Evolutionary conservation across 495 filamentous ascomycete species (phyloP).

Genomic region (Xylaria castorea): DNA sequence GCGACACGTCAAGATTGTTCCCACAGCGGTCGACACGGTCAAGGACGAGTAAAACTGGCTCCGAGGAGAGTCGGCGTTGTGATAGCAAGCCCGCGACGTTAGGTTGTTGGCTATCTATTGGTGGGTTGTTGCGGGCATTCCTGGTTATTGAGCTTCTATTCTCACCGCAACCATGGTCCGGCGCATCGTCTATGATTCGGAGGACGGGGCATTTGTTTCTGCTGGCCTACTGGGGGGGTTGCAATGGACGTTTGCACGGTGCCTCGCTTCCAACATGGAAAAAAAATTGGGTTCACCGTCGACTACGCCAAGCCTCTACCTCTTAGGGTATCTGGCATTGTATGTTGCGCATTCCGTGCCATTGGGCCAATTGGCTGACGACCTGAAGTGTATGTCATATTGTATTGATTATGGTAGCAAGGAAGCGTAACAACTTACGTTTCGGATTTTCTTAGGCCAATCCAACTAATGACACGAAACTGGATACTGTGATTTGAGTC

Average conservation of each 20-base stretch:
- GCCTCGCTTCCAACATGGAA: neutral
- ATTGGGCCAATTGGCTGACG: neutral
- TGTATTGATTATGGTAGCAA: slow-evolving; percentile 1
- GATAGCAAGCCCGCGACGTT: neutral
- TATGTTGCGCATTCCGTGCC: neutral
- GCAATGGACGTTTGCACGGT: neutral
- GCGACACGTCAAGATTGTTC: slow-evolving; percentile 59
- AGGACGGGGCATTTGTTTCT: neutral
- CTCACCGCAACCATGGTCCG: slow-evolving; percentile 4
- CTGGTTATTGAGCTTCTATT: slow-evolving; percentile 3
- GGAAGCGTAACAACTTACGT: neutral
- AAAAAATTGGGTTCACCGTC: neutral
- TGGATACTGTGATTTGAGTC: neutral
- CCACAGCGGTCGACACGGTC: slow-evolving; percentile 8
- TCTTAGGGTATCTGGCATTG: neutral
- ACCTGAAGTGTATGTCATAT: neutral
- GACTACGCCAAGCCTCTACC: neutral
- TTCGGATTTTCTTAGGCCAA: neutral
- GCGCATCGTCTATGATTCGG: neutral
- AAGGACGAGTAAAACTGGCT: slow-evolving; percentile 28
- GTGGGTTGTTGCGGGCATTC: neutral
- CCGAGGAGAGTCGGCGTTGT: neutral
- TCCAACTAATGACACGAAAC: neutral
- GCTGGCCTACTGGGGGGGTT: neutral
- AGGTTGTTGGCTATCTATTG: slow-evolving; percentile 1